Base-by-base conservation (phyloP, 805 yeast species). In the Nematodospora valgi region DNA sequence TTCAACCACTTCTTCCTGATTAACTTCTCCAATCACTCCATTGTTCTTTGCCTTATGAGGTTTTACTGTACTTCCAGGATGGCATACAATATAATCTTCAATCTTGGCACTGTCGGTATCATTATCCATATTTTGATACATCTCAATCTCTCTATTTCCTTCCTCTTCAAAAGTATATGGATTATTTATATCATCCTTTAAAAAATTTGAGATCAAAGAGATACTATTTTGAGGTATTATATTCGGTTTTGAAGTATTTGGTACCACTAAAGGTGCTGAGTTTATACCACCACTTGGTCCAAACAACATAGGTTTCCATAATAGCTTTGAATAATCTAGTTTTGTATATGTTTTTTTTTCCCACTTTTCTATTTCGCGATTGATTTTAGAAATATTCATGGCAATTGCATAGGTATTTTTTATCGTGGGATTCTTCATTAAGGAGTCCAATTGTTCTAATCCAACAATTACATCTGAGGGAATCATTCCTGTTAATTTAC, bases 281-380 rank as follows among this genome's bases (percentile, higher is more conserved):
- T 83, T 82, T 23, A 86, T 80, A 10, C 95, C 95, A 15, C 93
- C 87, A 0, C 89, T 81, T 0, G 93, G 91, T 0, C 95, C 95
- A 48, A 78, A 72, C n/a, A 85, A 72, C 58, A 85, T 71, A 1
- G 89, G 88, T 47, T 82, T 84, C 95, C 96, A 87, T 10, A 86
- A 43, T 10, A 87, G 60, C 27, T 69, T 67, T 0, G 63, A 60
- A 3, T 77, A 72, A 27, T 79, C 67, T n/a, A 86, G 46, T 21
- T 52, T 54, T 11, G 69, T 68, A 41, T 80, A 77, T 0, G 61
- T 59, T 46, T 82, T 85, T 3, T 54, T 34, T 35, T 73, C 70
- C 83, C 86, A 80, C 17, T 64, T 59, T 0, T 34, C 34, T 3
- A 81, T 64, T 0, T 70, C 62, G 10, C 45, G 37, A 18, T 70